These are phyloP conservation scores for Xylariaceae sp. DNA, from an alignment of 2,329 filamentous ascomycete species.

Conservation along the genomic window DNA sequence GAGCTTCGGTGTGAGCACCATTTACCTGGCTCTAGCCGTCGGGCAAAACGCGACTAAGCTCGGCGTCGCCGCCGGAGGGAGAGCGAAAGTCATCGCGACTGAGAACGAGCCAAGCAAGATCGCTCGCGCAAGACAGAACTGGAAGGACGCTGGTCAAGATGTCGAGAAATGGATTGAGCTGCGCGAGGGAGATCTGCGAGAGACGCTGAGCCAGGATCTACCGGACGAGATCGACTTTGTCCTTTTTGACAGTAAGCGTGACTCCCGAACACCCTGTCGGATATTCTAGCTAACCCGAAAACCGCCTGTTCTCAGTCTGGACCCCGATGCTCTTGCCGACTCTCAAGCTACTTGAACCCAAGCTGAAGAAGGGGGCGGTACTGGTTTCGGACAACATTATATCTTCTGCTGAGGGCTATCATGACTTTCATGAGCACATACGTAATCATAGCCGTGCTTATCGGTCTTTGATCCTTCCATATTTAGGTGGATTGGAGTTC, in stretches of 20 bases:
- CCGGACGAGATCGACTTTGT: conserved; percentile 51
- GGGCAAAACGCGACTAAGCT: background rate
- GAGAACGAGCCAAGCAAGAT: background rate
- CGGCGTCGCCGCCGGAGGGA: too few species aligned
- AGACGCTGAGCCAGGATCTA: conserved; percentile 50
- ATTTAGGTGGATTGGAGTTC: conserved; percentile 39
- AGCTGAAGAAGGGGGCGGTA: conserved; percentile 43
- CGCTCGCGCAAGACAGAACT: background rate
- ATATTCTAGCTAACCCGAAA: background rate
- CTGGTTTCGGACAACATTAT: conserved; percentile 49
- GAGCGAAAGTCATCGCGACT: background rate
- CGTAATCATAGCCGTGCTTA: conserved; percentile 45
- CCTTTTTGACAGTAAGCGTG: conserved; percentile 58
- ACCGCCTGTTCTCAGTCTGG: conserved; percentile 45
- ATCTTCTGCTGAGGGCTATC: conserved; percentile 37
- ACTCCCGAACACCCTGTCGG: too few species aligned
- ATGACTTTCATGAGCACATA: conserved; percentile 46
- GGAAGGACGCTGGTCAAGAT: background rate
- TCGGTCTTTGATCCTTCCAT: conserved; percentile 45
- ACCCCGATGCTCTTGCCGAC: conserved; percentile 50
- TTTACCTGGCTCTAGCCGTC: conserved; percentile 51
- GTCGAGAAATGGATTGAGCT: background rate
- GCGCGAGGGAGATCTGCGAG: conserved; percentile 12
- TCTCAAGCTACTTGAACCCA: conserved; percentile 43
- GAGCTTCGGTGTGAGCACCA: conserved; percentile 58